Percentiles rank a stretch among this genome's conserved stretches.
Conservation (phyloP, 2,329 filamentous ascomycete genomes). For the Trichoderma citrinoviride region DNA sequence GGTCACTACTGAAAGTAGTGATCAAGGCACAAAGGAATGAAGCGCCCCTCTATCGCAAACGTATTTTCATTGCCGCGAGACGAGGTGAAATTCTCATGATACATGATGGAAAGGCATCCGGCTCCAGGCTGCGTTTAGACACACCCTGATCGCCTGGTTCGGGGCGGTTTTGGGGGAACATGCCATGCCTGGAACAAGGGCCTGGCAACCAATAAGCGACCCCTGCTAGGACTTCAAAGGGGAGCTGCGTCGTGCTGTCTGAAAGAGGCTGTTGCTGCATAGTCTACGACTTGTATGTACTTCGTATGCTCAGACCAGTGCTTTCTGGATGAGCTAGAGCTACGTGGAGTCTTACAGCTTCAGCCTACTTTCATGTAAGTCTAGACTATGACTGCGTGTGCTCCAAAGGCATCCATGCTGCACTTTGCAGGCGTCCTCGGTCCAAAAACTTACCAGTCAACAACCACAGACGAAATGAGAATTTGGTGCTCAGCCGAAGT, state of each 20-base stretch:
- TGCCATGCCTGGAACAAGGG: slow-evolving; percentile 12
- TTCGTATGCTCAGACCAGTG: too few species aligned
- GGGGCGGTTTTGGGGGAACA: slow-evolving; percentile 14
- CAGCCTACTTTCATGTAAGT: too few species aligned
- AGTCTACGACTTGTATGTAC: neutral
- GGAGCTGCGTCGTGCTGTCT: slow-evolving; percentile 14
- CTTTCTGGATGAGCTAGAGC: neutral
- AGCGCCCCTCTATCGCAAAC: neutral
- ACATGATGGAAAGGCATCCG: neutral
- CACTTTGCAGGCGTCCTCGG: too few species aligned
- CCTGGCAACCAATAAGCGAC: slow-evolving; percentile 16
- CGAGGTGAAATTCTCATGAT: neutral
- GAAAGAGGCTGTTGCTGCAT: slow-evolving; percentile 5
- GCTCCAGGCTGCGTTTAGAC: neutral
- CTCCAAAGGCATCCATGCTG: too few species aligned
- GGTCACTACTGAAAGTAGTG: too few species aligned
- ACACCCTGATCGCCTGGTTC: neutral
- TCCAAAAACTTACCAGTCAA: too few species aligned
- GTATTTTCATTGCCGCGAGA: neutral
- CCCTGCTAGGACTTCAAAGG: slow-evolving; percentile 20
- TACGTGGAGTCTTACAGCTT: neutral
- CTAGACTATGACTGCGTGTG: too few species aligned
- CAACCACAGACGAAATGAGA: too few species aligned
- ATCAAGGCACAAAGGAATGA: slow-evolving; percentile 1
- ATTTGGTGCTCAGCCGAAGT: too few species aligned